Conservation (phyloP, 352 stramenopile species). For the Phytophthora quininea region DNA sequence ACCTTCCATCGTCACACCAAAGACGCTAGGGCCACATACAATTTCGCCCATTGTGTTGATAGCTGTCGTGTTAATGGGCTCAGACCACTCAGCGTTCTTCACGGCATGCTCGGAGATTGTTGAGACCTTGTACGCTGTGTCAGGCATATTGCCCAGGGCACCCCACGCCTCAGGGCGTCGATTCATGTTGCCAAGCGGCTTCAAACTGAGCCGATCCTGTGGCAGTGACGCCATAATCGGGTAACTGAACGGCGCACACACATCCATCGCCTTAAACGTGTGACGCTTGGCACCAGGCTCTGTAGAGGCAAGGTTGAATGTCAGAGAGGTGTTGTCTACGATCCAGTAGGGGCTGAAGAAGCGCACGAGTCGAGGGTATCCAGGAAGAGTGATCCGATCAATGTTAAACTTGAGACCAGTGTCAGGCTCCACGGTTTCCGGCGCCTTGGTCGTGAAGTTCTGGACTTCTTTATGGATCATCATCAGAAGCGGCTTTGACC, state of each 20-base stretch:
- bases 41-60: slow-evolving; percentile 88
- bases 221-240: slow-evolving; percentile 66
- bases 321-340: slow-evolving; percentile 81
- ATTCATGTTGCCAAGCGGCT: slow-evolving; percentile 53
- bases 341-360: slow-evolving; percentile 89
- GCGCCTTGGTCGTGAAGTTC: slow-evolving; percentile 66
- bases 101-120: slow-evolving; percentile 65
- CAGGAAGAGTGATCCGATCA: slow-evolving; percentile 72
- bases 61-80: slow-evolving; percentile 83
- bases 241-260: slow-evolving; percentile 58
- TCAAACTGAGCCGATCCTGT: slow-evolving; percentile 75
- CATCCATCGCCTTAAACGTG: slow-evolving; percentile 49
- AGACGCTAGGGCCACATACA: slow-evolving; percentile 73
- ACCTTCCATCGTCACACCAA: slow-evolving; percentile 83
- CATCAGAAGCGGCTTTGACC: slow-evolving; percentile 88
- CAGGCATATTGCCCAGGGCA: slow-evolving; percentile 56
- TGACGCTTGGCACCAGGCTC: slow-evolving; percentile 55
- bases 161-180: slow-evolving; percentile 65
- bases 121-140: slow-evolving; percentile 51
- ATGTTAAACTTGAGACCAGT: slow-evolving; percentile 69
- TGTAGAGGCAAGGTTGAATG: slow-evolving; percentile 66
- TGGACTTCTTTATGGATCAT: slow-evolving; percentile 77
- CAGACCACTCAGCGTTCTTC: slow-evolving; percentile 74
- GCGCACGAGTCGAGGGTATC: slow-evolving; percentile 74
- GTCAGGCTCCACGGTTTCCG: slow-evolving; percentile 59